Evolutionary conservation across 805 yeast genomes (phyloP).

Genomic region (Lipomyces anomalus): DNA sequence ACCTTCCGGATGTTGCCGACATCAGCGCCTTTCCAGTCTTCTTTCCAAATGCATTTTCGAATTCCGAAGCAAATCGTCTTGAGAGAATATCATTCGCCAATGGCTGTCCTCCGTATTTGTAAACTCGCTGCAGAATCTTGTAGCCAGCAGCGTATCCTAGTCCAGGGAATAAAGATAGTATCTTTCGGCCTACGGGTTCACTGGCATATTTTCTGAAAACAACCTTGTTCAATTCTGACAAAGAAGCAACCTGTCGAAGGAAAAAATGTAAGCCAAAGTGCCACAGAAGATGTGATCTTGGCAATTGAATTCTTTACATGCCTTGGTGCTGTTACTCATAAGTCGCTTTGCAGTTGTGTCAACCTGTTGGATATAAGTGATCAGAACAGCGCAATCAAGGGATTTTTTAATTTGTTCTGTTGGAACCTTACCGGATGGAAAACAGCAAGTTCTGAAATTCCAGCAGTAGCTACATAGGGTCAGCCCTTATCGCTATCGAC

Average conservation of each 20-base stretch:
- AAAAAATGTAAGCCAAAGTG: background rate
- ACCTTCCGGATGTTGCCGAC: constrained; percentile 91
- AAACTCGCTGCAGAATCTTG: constrained; percentile 92
- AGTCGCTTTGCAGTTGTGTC: constrained; percentile 96
- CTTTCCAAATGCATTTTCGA: constrained; percentile 75
- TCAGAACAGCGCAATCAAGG: background rate
- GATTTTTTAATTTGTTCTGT: too few species aligned
- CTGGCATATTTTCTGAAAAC: constrained; percentile 78
- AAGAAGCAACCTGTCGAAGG: constrained; percentile 51
- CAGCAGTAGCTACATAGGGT: constrained; percentile 63
- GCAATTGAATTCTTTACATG: constrained; percentile 39
- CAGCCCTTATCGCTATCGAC: too few species aligned
- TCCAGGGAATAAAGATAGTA: constrained; percentile 90
- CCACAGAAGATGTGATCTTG: background rate
- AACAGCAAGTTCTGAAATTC: constrained; percentile 90
- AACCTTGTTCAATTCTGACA: constrained; percentile 70
- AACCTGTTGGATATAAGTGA: constrained; percentile 33
- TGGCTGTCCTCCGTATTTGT: constrained; percentile 99
- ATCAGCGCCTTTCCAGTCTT: constrained; percentile 96
- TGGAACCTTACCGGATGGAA: constrained; percentile 74
- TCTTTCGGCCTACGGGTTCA: constrained; percentile 62
- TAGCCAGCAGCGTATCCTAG: constrained; percentile 97
- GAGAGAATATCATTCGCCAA: constrained; percentile 90
- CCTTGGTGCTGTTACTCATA: constrained; percentile 79
- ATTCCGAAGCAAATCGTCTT: constrained; percentile 61